These are phyloP conservation scores for Neurospora cerealis DNA, from an alignment of 495 filamentous ascomycete species.

Conservation along the genomic window DNA sequence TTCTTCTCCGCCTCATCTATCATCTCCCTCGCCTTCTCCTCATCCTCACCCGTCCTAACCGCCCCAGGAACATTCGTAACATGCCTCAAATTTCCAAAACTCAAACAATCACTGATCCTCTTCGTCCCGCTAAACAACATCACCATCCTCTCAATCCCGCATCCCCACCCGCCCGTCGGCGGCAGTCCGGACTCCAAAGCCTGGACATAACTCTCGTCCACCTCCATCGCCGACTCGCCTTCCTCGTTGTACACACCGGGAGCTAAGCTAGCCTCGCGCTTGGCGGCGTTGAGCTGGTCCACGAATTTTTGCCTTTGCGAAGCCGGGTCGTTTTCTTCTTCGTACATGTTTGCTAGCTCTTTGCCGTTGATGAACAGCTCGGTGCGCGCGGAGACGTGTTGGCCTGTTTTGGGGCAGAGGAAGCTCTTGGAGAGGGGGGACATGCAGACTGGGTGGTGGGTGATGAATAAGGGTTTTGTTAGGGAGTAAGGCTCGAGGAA, in stretches of 20 bases:
- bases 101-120: conserved; percentile 72
- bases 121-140: conserved; percentile 76
- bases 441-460: conserved; percentile 82
- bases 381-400: conserved; percentile 61
- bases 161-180: conserved; percentile 93
- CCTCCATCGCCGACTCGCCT: conserved; percentile 16
- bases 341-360: conserved; percentile 90
- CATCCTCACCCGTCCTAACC: not conserved
- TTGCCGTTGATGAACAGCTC: conserved; percentile 77
- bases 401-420: conserved; percentile 47
- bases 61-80: conserved; percentile 23
- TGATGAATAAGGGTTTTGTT: conserved; percentile 72
- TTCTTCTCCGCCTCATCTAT: not conserved
- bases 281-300: conserved; percentile 29
- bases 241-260: not conserved
- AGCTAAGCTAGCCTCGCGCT: conserved; percentile 16
- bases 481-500: conserved; percentile 66
- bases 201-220: conserved; percentile 79
- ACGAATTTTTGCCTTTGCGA: conserved; percentile 78
- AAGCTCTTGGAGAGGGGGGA: conserved; percentile 89
- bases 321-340: conserved; percentile 91
- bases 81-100: conserved; percentile 78
- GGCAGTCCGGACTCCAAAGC: conserved; percentile 82
- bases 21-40: not conserved
- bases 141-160: conserved; percentile 76